Evolutionary conservation across 768 basidiomycete species (phyloP).

Genomic region (Boletus fagicola): DNA sequence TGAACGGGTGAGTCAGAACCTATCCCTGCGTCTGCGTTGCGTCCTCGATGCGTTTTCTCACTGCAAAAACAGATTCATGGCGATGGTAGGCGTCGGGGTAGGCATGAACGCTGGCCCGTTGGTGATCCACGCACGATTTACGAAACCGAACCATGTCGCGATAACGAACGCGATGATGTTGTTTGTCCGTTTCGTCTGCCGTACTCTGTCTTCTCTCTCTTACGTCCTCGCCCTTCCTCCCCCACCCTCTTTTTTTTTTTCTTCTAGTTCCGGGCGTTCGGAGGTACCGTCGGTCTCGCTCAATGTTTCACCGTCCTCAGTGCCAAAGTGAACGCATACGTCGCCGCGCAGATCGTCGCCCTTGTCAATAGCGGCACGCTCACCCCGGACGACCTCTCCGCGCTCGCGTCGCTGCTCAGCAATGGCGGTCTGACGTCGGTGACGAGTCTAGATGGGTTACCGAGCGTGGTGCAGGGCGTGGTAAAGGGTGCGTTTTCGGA

Average conservation of each 20-base stretch:
- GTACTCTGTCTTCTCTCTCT: background rate
- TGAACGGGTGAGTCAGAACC: conserved; percentile 35
- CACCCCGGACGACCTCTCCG: conserved; percentile 26
- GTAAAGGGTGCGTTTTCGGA: conserved; percentile 42
- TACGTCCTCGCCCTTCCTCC: background rate
- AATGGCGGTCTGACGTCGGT: conserved; percentile 34
- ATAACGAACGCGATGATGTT: conserved; percentile 42
- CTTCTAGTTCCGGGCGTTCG: conserved; percentile 44
- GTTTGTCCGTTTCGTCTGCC: conserved; percentile 40
- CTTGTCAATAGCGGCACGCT: conserved; percentile 25
- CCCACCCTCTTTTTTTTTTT: too few species aligned
- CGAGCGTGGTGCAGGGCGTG: conserved; percentile 33
- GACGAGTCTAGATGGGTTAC: conserved; percentile 38
- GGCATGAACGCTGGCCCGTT: conserved; percentile 41
- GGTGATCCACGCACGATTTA: conserved; percentile 46
- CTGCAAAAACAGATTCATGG: conserved; percentile 38
- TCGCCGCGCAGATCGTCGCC: conserved; percentile 24
- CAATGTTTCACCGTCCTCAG: conserved; percentile 51
- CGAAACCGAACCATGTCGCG: conserved; percentile 42
- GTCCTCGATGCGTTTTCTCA: background rate
- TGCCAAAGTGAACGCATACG: conserved; percentile 38
- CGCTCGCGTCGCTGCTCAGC: conserved; percentile 27
- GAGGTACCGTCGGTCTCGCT: conserved; percentile 54
- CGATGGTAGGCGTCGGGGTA: conserved; percentile 43
- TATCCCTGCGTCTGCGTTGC: background rate